A percentile compares a stretch with the other conserved stretches of the same genome.
phyloP scores from a whole-genome alignment of 441 rosid genomes.

The Jatropha multifida region DNA sequence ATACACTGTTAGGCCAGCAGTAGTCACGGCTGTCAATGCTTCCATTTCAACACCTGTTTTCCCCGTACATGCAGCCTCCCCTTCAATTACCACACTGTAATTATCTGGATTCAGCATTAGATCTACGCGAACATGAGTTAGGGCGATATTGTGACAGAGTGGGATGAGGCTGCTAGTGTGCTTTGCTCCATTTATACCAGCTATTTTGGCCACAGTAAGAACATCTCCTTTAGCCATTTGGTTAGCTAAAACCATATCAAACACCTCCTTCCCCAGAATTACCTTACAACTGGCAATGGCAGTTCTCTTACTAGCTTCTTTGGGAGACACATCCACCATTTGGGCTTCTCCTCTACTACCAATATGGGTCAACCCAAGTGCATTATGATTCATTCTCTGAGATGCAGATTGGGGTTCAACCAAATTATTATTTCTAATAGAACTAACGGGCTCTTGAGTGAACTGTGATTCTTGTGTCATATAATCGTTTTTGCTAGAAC shows the following conservation, averaged over 20 bases:
- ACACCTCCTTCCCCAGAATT: constrained; percentile 62
- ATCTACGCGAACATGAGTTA: constrained; percentile 69
- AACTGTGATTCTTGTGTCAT: constrained; percentile 26
- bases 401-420: constrained; percentile 26
- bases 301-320: constrained; percentile 57
- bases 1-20: constrained; percentile 81
- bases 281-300: constrained; percentile 83
- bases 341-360: constrained; percentile 70
- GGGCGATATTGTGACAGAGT: constrained; percentile 71
- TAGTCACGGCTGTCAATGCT: constrained; percentile 81
- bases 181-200: constrained; percentile 89
- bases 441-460: constrained; percentile 26
- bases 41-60: constrained; percentile 97
- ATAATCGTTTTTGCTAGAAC: constrained; percentile 28
- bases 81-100: constrained; percentile 70
- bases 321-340: constrained; percentile 91
- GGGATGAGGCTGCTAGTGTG: constrained; percentile 80
- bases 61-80: constrained; percentile 74
- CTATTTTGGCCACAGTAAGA: constrained; percentile 82
- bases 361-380: constrained; percentile 53
- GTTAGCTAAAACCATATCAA: constrained; percentile 73
- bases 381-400: constrained; percentile 19
- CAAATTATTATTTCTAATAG: constrained; percentile 17
- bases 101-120: constrained; percentile 55
- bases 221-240: constrained; percentile 94